Conservation (phyloP, 345 rosid species). For the Reutealis trisperma region DNA sequence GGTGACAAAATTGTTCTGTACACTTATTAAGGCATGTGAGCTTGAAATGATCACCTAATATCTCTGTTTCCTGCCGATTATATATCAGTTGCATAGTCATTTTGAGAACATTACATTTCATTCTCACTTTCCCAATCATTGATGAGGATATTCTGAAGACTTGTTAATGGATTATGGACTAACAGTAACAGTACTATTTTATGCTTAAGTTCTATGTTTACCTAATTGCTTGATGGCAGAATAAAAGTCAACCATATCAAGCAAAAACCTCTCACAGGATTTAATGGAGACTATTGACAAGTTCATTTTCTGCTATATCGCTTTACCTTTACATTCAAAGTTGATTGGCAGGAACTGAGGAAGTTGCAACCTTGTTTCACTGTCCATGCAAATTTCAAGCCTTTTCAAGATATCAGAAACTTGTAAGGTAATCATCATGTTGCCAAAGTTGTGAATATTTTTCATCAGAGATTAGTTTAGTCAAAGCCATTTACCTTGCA, state of each 20-base stretch:
- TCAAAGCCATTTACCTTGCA: not conserved
- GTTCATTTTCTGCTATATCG: not conserved
- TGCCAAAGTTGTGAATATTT: no score
- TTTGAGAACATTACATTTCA: not conserved
- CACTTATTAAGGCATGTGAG: constrained; percentile 4
- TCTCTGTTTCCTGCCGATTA: constrained; percentile 2
- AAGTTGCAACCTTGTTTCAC: not conserved
- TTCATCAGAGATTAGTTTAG: no score
- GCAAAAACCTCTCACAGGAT: not conserved
- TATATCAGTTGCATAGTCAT: not conserved
- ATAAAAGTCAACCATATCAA: not conserved
- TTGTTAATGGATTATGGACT: not conserved
- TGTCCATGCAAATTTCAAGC: not conserved
- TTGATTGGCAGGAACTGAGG: not conserved
- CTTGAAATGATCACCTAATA: not conserved
- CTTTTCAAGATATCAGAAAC: not conserved
- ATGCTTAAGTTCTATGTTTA: not conserved
- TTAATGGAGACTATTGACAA: not conserved
- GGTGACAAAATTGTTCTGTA: constrained; percentile 37
- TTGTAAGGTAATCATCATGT: not conserved
- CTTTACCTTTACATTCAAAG: not conserved
- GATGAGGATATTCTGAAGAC: not conserved
- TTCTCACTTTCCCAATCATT: not conserved
- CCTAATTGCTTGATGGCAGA: constrained; percentile 4
- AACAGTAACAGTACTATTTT: not conserved